Conservation (phyloP, 2,329 filamentous ascomycete species). For the Mycosphaerella sp. region DNA sequence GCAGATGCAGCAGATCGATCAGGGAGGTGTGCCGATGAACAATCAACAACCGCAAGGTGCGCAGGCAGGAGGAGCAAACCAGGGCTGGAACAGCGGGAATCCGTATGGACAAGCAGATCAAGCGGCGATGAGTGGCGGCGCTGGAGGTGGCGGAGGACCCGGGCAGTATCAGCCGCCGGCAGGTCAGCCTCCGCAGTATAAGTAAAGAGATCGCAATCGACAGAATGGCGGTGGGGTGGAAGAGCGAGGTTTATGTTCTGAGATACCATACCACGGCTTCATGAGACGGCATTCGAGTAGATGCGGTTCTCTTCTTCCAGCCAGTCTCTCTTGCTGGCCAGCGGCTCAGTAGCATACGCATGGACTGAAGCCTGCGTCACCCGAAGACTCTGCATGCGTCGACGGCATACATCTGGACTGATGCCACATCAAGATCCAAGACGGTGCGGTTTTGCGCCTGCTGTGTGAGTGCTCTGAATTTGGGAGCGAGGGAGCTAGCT, state of each 20-base stretch:
- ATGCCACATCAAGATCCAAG: not conserved
- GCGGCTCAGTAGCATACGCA: not conserved
- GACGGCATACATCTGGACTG: not conserved
- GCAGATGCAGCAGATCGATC: conserved; percentile 30
- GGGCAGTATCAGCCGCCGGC: conserved; percentile 9
- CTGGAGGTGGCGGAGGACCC: conserved; percentile 1
- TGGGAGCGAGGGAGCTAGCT: too few relatives aligned
- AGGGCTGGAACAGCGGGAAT: conserved; percentile 24
- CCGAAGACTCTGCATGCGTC: not conserved
- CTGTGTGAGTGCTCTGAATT: too few relatives aligned
- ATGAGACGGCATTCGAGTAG: not conserved
- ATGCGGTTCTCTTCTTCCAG: not conserved
- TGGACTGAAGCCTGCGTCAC: not conserved
- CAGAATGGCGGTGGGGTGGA: not conserved
- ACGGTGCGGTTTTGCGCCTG: too few relatives aligned
- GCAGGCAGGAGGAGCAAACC: conserved; percentile 17
- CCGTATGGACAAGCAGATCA: conserved; percentile 10
- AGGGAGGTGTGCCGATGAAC: conserved; percentile 31
- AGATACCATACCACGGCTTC: not conserved
- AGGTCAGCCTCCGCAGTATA: conserved; percentile 11
- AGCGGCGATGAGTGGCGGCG: conserved; percentile 11
- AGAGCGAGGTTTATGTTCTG: not conserved
- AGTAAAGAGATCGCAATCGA: not conserved
- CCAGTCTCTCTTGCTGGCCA: not conserved
- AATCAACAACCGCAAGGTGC: conserved; percentile 11